These are phyloP conservation scores for Mycena citricolor DNA, from an alignment of 1,284 basidiomycete genomes.

Conservation along the genomic window DNA sequence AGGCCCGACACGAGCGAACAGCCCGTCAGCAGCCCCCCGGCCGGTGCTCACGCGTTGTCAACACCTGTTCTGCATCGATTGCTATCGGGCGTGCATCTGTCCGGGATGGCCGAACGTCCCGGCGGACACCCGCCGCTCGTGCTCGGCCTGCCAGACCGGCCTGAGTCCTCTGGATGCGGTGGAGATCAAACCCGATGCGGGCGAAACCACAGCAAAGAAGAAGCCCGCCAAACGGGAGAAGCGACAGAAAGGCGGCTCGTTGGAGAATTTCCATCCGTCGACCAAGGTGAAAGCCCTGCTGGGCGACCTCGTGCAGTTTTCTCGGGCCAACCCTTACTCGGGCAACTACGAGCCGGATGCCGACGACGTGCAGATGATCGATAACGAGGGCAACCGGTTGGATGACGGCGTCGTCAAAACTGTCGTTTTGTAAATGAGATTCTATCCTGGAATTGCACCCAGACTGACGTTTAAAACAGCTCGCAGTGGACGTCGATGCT, in stretches of 20 bases:
- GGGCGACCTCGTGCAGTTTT: conserved; percentile 73
- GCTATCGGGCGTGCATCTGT: conserved; percentile 76
- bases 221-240: conserved; percentile 70
- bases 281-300: conserved; percentile 85
- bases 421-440: conserved; percentile 80
- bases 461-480: conserved; percentile 38
- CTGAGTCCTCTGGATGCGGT: conserved; percentile 70
- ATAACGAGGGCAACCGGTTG: conserved; percentile 67
- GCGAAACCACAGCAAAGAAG: conserved; percentile 54
- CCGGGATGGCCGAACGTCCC: conserved; percentile 77
- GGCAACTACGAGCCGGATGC: conserved; percentile 77
- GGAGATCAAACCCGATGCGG: conserved; percentile 61
- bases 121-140: conserved; percentile 58
- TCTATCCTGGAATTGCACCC: conserved; percentile 3
- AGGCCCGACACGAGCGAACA: conserved; percentile 67
- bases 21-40: conserved; percentile 55
- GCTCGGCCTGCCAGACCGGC: conserved; percentile 71
- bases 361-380: conserved; percentile 72
- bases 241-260: conserved; percentile 52
- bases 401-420: conserved; percentile 78
- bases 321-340: conserved; percentile 78
- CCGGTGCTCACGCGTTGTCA: conserved; percentile 88
- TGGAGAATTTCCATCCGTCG: conserved; percentile 72
- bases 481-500: conserved; percentile 97
- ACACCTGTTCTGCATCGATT: conserved; percentile 85